Conservation (phyloP, 768 basidiomycete species). For the Cystobasidiopsis lactophilus region DNA sequence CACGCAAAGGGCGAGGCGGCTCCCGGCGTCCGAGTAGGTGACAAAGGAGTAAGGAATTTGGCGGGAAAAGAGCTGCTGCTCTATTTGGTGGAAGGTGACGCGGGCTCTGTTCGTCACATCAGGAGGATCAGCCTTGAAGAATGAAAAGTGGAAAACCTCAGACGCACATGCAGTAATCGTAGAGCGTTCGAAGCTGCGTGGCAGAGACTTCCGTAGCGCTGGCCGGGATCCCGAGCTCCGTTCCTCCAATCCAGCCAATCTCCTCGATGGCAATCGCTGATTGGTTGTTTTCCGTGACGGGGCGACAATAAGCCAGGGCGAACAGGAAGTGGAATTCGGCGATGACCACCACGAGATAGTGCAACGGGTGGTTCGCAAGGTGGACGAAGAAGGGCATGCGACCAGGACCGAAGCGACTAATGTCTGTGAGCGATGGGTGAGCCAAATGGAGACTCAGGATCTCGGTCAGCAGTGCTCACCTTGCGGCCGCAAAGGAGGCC, state of each 20-base stretch:
- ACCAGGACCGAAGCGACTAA: conserved; percentile 43
- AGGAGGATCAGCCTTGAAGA: too few relatives aligned
- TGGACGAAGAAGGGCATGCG: conserved; percentile 54
- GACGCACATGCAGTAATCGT: too few relatives aligned
- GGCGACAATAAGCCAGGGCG: conserved; percentile 41
- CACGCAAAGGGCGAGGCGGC: too few relatives aligned
- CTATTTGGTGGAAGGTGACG: too few relatives aligned
- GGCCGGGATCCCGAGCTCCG: not conserved
- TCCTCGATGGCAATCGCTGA: not conserved
- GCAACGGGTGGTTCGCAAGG: conserved; percentile 49
- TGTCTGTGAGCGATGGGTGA: conserved; percentile 29
- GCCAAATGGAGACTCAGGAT: not conserved
- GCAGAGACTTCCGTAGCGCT: not conserved
- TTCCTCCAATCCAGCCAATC: not conserved
- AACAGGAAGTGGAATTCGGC: conserved; percentile 55
- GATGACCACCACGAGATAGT: conserved; percentile 68
- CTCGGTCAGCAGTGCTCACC: conserved; percentile 29
- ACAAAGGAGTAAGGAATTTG: too few relatives aligned
- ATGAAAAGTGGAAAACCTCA: too few relatives aligned
- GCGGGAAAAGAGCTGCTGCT: too few relatives aligned
- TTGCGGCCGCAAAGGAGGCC: conserved; percentile 42
- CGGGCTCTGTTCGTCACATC: too few relatives aligned
- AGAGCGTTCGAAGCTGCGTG: too few relatives aligned
- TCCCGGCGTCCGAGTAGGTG: too few relatives aligned
- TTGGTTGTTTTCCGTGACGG: conserved; percentile 5